Evolutionary conservation across 129 eudicot species (phyloP), one percentile per base, ranked within the genome.

Genomic region (Apium graveolens): DNA sequence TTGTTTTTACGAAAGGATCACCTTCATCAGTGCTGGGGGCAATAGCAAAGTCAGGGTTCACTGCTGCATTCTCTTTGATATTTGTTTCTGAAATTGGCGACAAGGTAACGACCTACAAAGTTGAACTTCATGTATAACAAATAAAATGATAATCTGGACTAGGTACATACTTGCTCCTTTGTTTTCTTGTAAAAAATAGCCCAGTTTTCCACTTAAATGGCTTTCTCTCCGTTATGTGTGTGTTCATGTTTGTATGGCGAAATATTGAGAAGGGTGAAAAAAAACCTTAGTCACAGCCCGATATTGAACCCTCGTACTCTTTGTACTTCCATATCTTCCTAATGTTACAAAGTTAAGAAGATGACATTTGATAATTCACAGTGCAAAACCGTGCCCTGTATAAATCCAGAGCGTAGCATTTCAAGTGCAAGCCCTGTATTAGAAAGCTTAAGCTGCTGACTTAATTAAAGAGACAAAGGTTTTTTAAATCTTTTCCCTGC

Each of bases 61-160:
- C 97, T 27, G 99, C 99, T 76, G 97, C 99, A 37, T 95, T 95
- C 88, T 86, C 90, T 7, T 84, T 91, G 68, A 95, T 92, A 55
- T 88, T 89, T 83, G 95, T 95, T 74, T 95, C 99, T 24, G 99
- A 95, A 83, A 95, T 95, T 69, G 99, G 99, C 75, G 99, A 95
- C 85, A 95, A 95, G 99, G 97, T 92, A 87, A 78, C 62, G 44
- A 60, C 35, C 42, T 38, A 76, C 48, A 57, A 43, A 38, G 13
- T 41, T 42, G 10, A 51, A 65, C 32, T 26, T 78, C 2, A 31
- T 78, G 53, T 66, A 24, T 43, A 42, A 60, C 11, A 11, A 60
- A n/a, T 21, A 9, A 9, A 26, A 60, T 60, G 68, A 60, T 60
- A 60, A 29, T 60, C 31, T 57, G 35, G 73, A 24, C 37, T 35